Evolutionary conservation across 2,329 filamentous ascomycete genomes (phyloP), one percentile per base, ranked within the genome.

Genomic region (Exophiala xenobiotica): DNA sequence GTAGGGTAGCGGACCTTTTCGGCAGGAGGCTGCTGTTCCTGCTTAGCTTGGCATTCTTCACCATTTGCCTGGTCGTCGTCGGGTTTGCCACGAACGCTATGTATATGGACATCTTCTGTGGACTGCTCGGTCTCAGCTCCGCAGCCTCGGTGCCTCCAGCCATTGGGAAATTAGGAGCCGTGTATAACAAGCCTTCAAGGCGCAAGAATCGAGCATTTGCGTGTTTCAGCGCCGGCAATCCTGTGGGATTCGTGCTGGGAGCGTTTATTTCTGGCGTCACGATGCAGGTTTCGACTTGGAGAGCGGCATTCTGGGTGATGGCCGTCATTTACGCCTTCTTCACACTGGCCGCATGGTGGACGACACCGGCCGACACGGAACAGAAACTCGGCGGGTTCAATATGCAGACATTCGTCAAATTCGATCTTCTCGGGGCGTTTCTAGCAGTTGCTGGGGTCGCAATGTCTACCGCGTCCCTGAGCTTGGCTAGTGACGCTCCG

Each of bases 161-260:
- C 0, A 79, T 85, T 40, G 83, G 82, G 0, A 79, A 83, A 41
- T 70, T 88, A 0, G 85, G 84, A 11, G 75, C 78, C 0, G 77
- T 82, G 6, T 88, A 88, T 57, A 73, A 76, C n/a, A 73, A 73
- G 59, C 83, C 84, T 0, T 78, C 74, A 8, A 74, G 73, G 51
- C 69, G 82, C n/a, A 85, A 86, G 71, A 86, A 86, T 58, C 70
- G 74, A 54, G 82, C 78, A 0, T 85, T 86, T 64, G 82, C 81
- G 0, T 83, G 80, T 57, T 85, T 85, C 60, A 75, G 71, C 22
- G 78, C 78, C 0, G 79, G 79, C 0, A 82, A 81, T 46, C 79
- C 79, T 0, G 63, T 82, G 1, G 79, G 79, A 0, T 81, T 79
- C 50, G 78, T 80, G 0, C 74, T 77, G 12, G 79, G 79, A 0